Evolutionary conservation across 768 basidiomycete genomes (phyloP), one percentile per base, ranked within the genome.

Genomic region (Rhodotorula sphaerocarpa): DNA sequence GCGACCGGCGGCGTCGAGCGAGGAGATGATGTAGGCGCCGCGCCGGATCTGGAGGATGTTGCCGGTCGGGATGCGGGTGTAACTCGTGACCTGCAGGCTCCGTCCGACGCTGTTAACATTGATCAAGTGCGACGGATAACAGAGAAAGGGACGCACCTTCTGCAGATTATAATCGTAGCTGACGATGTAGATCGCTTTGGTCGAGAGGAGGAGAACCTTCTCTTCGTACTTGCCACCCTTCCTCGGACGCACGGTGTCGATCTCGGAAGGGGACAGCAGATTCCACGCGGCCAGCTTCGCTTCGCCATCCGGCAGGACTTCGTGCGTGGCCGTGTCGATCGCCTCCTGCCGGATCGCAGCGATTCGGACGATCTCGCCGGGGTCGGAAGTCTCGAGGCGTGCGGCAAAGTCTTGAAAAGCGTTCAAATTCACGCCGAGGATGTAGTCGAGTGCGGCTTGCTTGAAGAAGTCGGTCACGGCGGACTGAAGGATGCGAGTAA

Each of bases 11-110:
- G 93, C 90, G 75, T 96, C 90, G 3, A 97, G 79, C 3, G 92
- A 85, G 2, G 92, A 95, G 45, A 96, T 77, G 63, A 97, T 96
- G 73, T 97, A 99, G 48, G 88, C 84, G 86, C 90, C 93, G 81
- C 87, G 88, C 55, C 81, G 82, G 25, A 99, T 84, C 27, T 79
- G 77, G 33, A 81, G 77, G 70, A 97, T 84, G 72, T 88, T 86
- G 50, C 82, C 82, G 44, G 95, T 81, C 3, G 91, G 92, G 52
- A 97, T 83, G 45, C 92, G 84, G 69, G 86, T 91, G 77, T 87
- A 93, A 63, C 85, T 77, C 73, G 88, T 86, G 53, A 96, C 89
- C 75, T 96, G 91, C 28, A 6, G 12, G n/a, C n/a, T n/a, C n/a
- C n/a, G n/a, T 74, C 88, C 88, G 59, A 93, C n/a, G n/a, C n/a